Percentiles rank a stretch among this genome's conserved stretches.
Conservation (phyloP, 176 grass and related monocot species). For the Coix lacrymajobi region DNA sequence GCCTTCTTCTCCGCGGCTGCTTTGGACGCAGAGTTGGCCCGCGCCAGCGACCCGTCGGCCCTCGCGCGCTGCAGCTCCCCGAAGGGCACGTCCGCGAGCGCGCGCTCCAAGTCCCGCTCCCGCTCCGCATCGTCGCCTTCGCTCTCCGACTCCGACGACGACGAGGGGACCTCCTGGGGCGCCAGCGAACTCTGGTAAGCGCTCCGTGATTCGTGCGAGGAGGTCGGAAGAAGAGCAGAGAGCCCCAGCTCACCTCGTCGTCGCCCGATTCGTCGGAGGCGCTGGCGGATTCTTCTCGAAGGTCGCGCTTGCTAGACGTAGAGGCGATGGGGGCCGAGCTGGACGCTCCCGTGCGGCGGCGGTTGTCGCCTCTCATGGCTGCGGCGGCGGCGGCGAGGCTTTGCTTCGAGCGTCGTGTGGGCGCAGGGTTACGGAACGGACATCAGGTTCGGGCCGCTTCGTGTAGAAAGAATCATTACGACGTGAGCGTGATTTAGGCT, state of each 20-base stretch:
- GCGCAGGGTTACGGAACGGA: not conserved
- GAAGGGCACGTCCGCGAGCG: constrained; percentile 76
- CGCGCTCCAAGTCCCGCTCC: constrained; percentile 53
- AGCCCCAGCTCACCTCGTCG: constrained; percentile 17
- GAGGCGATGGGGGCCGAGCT: not conserved
- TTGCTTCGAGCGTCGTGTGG: not conserved
- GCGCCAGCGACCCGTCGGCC: constrained; percentile 62
- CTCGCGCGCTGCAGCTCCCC: constrained; percentile 73
- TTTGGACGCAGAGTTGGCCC: not conserved
- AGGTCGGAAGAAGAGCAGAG: not conserved
- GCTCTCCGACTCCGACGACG: constrained; percentile 34
- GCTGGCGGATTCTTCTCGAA: not conserved
- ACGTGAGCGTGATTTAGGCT: not conserved
- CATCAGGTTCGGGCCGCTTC: not conserved
- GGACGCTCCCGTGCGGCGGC: not conserved
- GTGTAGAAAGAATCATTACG: not conserved
- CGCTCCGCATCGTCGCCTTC: constrained; percentile 22
- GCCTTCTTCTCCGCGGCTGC: constrained; percentile 42
- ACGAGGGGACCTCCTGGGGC: constrained; percentile 25
- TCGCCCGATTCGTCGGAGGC: constrained; percentile 20
- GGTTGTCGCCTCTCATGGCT: constrained; percentile 36
- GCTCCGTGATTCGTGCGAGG: not conserved
- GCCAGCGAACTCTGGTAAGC: not conserved
- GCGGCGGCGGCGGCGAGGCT: not conserved
- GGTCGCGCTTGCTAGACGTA: constrained; percentile 1